Conservation (phyloP, 164 flowering plant species). For the Dillenia turbinata region DNA sequence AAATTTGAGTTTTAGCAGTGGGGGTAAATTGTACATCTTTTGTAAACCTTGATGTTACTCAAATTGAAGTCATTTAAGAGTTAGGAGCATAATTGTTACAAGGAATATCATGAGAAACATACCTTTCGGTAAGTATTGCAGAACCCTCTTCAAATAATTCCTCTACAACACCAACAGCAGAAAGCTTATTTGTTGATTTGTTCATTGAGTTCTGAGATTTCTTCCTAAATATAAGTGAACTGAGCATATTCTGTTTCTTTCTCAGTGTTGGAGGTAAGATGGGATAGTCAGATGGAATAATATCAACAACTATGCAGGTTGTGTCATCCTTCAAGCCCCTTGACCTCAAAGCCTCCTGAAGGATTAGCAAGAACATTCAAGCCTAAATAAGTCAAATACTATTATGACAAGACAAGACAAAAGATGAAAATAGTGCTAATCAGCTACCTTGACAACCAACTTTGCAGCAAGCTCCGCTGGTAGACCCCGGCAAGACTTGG, state of each 20-base stretch:
- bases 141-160: constrained; percentile 98
- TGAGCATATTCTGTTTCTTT: constrained; percentile 52
- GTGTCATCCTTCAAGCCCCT: constrained; percentile 92
- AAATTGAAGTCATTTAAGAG: too few relatives aligned
- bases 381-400: background rate
- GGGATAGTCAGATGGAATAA: constrained; percentile 57
- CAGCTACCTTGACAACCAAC: constrained; percentile 69
- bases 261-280: constrained; percentile 47
- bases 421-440: background rate
- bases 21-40: too few relatives aligned
- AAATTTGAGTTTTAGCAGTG: too few relatives aligned
- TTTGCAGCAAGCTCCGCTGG: constrained; percentile 90
- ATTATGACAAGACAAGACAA: background rate
- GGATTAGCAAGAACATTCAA: constrained; percentile 1
- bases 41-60: too few relatives aligned
- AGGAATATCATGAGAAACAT: constrained; percentile 10
- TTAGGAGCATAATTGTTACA: background rate
- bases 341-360: constrained; percentile 75
- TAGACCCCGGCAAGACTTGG: constrained; percentile 70
- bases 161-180: constrained; percentile 87
- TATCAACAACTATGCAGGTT: constrained; percentile 86
- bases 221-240: constrained; percentile 58
- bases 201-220: constrained; percentile 32
- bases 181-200: constrained; percentile 60
- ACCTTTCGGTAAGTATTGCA: constrained; percentile 94